Percentiles rank a stretch among this genome's conserved stretches.
These are phyloP conservation scores for Plasmodium fragile DNA, from an alignment of 169 alveolate genomes.

Conservation along the genomic window DNA sequence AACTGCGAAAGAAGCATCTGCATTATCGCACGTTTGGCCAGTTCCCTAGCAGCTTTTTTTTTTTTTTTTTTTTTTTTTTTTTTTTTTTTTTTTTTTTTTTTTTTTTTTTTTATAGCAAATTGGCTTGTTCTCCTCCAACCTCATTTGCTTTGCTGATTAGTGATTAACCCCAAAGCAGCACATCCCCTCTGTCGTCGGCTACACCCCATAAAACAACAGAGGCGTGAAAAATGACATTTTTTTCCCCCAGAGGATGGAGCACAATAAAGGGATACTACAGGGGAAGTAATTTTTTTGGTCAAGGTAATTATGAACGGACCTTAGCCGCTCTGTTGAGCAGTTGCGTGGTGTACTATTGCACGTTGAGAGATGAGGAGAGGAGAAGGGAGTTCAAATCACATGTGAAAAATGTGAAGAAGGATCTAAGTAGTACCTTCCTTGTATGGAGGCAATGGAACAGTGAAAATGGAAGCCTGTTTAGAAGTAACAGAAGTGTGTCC, in stretches of 20 bases:
- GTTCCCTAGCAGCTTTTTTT: no score
- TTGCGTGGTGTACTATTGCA: constrained; percentile 12
- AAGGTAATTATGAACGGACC: constrained; percentile 1
- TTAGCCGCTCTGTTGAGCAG: constrained; percentile 10
- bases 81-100: no score
- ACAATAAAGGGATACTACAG: constrained; percentile 12
- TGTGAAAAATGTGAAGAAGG: constrained; percentile 17
- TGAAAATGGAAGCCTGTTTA: not conserved
- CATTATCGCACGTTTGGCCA: no score
- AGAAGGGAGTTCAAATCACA: constrained; percentile 18
- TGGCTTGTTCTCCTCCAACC: no score
- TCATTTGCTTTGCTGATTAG: no score
- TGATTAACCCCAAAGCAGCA: no score
- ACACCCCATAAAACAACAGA: not conserved
- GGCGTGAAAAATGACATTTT: constrained; percentile 18
- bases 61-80: no score
- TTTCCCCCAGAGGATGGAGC: constrained; percentile 1
- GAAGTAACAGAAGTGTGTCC: not conserved
- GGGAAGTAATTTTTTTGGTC: not conserved
- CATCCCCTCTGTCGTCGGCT: no score
- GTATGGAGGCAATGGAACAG: not conserved
- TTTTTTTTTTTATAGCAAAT: no score
- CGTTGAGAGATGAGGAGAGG: constrained; percentile 29
- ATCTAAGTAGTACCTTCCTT: not conserved
- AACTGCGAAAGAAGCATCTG: not conserved